phyloP scores from a whole-genome alignment of 139 green algal genomes.

The Chlorella sp. region DNA sequence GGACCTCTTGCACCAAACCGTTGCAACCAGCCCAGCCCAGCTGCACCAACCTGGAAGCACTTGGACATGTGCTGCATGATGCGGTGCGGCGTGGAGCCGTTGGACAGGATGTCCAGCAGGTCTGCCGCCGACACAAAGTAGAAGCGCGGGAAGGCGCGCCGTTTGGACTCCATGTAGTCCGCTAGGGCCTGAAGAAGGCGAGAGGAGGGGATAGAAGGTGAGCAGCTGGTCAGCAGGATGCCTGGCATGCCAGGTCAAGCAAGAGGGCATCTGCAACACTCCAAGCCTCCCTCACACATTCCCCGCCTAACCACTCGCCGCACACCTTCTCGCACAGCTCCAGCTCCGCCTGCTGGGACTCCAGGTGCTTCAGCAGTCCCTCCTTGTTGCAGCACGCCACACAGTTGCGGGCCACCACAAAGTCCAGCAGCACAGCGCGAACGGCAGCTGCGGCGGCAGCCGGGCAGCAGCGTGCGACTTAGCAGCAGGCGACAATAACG shows the following conservation, averaged over 20 bases:
- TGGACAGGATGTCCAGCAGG: constrained; percentile 91
- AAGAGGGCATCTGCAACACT: too few relatives aligned
- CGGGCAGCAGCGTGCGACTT: too few relatives aligned
- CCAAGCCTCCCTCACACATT: not conserved
- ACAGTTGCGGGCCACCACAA: constrained; percentile 70
- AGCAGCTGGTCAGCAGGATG: constrained; percentile 80
- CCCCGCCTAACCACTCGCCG: constrained; percentile 58
- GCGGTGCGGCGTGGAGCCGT: constrained; percentile 70
- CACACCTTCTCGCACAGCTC: constrained; percentile 95
- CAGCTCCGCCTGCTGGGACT: constrained; percentile 86
- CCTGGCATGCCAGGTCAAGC: too few relatives aligned
- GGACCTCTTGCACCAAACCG: too few relatives aligned
- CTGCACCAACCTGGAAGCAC: constrained; percentile 82
- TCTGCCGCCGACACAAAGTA: constrained; percentile 94
- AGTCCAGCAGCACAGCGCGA: constrained; percentile 38
- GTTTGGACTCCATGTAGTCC: constrained; percentile 93
- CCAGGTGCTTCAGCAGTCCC: constrained; percentile 82
- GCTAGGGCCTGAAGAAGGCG: constrained; percentile 52
- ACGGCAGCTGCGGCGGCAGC: not conserved
- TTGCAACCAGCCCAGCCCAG: too few relatives aligned
- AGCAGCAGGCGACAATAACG: too few relatives aligned
- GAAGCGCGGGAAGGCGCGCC: constrained; percentile 92
- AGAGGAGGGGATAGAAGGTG: constrained; percentile 69
- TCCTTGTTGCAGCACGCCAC: constrained; percentile 57
- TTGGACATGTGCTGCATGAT: constrained; percentile 92